phyloP scores from a whole-genome alignment of 2,329 filamentous ascomycete genomes.

The Penicillium sp. region DNA sequence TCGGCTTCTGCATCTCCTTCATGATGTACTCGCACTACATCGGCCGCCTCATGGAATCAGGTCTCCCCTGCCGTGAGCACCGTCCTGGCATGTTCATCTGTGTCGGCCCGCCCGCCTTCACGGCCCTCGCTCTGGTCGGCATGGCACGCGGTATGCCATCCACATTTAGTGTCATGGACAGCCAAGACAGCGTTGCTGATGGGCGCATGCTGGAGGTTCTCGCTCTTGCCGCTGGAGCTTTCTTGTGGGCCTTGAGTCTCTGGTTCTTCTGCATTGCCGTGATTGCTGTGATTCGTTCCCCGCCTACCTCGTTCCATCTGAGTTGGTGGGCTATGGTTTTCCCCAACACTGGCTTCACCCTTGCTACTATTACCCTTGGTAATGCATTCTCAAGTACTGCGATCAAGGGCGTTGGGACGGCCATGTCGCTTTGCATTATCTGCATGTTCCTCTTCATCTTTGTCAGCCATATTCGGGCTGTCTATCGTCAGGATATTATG shows the following conservation, averaged over 20 bases:
- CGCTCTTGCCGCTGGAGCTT: slow-evolving; percentile 55
- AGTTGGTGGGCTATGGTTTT: slow-evolving; percentile 69
- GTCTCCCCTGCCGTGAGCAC: slow-evolving; percentile 65
- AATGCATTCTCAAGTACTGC: slow-evolving; percentile 54
- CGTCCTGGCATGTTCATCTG: slow-evolving; percentile 74
- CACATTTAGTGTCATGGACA: slow-evolving; percentile 51
- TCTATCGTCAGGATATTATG: slow-evolving; percentile 56
- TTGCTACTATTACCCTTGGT: slow-evolving; percentile 61
- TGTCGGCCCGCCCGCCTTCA: slow-evolving; percentile 74
- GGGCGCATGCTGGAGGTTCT: slow-evolving; percentile 47
- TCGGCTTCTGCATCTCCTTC: slow-evolving; percentile 68
- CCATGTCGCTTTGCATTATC: slow-evolving; percentile 59
- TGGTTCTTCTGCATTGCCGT: slow-evolving; percentile 59
- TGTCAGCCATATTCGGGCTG: slow-evolving; percentile 52
- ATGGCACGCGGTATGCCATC: slow-evolving; percentile 60
- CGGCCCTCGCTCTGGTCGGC: slow-evolving; percentile 68
- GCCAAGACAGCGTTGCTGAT: slow-evolving; percentile 27
- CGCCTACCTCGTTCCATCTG: slow-evolving; percentile 51
- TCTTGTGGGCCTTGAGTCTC: slow-evolving; percentile 65
- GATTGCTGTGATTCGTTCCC: slow-evolving; percentile 47
- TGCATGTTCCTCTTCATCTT: slow-evolving; percentile 58
- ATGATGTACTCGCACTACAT: slow-evolving; percentile 76
- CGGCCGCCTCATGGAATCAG: slow-evolving; percentile 68
- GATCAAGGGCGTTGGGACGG: slow-evolving; percentile 57
- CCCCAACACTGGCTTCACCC: slow-evolving; percentile 64